Percentiles rank a stretch among this genome's conserved stretches.
These are phyloP conservation scores for Aspergillus haitiensis DNA, from an alignment of 495 filamentous ascomycete species.

Conservation along the genomic window DNA sequence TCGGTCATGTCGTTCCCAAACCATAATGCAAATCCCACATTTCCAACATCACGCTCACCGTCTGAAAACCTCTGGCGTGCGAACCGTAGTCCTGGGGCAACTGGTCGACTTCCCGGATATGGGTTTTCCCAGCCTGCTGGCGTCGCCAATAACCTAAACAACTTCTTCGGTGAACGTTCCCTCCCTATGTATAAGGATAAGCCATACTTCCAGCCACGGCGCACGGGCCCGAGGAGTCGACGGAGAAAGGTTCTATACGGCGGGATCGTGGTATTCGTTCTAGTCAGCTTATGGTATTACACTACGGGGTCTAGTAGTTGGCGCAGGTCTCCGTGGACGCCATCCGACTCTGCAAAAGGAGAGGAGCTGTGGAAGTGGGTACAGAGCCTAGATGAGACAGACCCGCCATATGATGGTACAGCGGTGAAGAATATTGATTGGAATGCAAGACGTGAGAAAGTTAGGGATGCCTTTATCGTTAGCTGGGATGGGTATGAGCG, in stretches of 20 bases:
- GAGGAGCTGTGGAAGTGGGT: slow-evolving; percentile 46
- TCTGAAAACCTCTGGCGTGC: slow-evolving; percentile 69
- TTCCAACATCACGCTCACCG: slow-evolving; percentile 63
- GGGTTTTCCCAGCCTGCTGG: slow-evolving; percentile 38
- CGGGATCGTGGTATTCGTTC: slow-evolving; percentile 34
- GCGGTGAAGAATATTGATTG: slow-evolving; percentile 52
- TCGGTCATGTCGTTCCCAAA: slow-evolving; percentile 30
- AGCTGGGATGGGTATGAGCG: slow-evolving; percentile 93
- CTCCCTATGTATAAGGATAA: slow-evolving; percentile 99
- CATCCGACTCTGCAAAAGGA: slow-evolving; percentile 27
- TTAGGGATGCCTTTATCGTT: slow-evolving; percentile 84
- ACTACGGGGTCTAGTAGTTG: slow-evolving; percentile 58
- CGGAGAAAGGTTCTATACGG: slow-evolving; percentile 32
- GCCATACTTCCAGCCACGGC: slow-evolving; percentile 62
- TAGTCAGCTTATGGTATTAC: slow-evolving; percentile 52
- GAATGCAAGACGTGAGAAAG: slow-evolving; percentile 72
- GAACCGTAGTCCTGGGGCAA: slow-evolving; percentile 43
- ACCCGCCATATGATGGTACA: slow-evolving; percentile 23
- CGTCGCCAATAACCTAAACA: slow-evolving; percentile 46
- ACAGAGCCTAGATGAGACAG: slow-evolving; percentile 35
- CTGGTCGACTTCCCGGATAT: slow-evolving; percentile 38
- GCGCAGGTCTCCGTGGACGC: slow-evolving; percentile 34
- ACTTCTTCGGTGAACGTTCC: slow-evolving; percentile 54
- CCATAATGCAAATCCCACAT: slow-evolving; percentile 69
- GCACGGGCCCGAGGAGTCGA: slow-evolving; percentile 39